Base-by-base conservation (phyloP, 441 rosid species). In the Eugenia klotzschiana region DNA sequence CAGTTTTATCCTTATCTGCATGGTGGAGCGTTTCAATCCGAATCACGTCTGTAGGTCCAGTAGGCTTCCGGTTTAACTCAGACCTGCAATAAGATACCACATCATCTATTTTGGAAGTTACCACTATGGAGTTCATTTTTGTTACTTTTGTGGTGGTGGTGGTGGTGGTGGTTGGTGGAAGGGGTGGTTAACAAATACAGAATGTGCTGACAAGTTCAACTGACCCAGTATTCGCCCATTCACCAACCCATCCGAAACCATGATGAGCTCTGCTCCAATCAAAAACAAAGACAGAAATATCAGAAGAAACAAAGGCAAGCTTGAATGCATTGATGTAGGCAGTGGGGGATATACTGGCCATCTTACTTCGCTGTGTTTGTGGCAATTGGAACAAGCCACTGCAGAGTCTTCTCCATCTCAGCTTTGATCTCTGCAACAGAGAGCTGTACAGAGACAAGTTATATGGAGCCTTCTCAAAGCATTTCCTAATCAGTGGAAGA, bases 291-390 rank as follows among this genome's bases (percentile, higher is more conserved):
- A 33, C 54, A 77, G 18, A 29, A 51, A 49, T 55, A 43, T 40
- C 51, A 60, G 50, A n/a, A 51, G 29, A 18, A 40, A 46, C 22
- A 79, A 58, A 25, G 43, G n/a, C 52, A 43, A 52, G 50, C 56
- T 74, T 74, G 27, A 51, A 72, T 27, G 51, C 46, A 53, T 37
- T 37, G 41, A 26, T 41, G n/a, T 73, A 10, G 4, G 51, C 2
- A 27, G 40, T 73, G 81, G 46, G 46, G 51, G 37, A 79, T 57
- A 64, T 57, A 58, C 25, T 49, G 33, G 56, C 74, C 58, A 84
- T 79, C 86, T 90, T 93, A 97, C 99, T 96, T 97, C 87, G 98
- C 95, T 69, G 99, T 97, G 89, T 96, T 94, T 43, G 92, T 88
- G 79, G 99, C 97, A 84, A 97, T 91, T 37, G 98, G 99, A 87